These are phyloP conservation scores for Umbelopsis vinacea DNA, from an alignment of 192 early-diverging fungal species.

Conservation along the genomic window DNA sequence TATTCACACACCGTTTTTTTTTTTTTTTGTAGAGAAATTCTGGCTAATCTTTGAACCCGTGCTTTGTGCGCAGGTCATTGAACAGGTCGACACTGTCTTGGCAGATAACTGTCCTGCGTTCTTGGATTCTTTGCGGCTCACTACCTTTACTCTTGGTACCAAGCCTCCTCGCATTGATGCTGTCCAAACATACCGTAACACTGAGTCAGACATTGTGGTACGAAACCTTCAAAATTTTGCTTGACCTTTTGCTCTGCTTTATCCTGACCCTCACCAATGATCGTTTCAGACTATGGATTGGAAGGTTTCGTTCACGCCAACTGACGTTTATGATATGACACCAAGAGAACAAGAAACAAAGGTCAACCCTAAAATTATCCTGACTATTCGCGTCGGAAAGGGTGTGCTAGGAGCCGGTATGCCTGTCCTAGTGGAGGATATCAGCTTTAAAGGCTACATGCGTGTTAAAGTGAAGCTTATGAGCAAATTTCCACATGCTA, in stretches of 20 bases:
- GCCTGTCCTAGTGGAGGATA: constrained; percentile 73
- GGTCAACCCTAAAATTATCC: constrained; percentile 76
- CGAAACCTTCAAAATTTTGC: background rate
- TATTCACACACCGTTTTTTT: background rate
- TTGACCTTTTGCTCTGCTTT: background rate
- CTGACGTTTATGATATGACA: constrained; percentile 63
- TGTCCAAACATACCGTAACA: constrained; percentile 62
- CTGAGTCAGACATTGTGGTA: constrained; percentile 60
- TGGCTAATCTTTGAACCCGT: constrained; percentile 85
- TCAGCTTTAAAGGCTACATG: constrained; percentile 71
- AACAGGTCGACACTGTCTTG: constrained; percentile 64
- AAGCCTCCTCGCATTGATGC: constrained; percentile 64
- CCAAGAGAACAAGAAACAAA: constrained; percentile 51
- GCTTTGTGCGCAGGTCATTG: constrained; percentile 65
- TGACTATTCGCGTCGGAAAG: constrained; percentile 76
- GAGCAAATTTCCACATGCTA: constrained; percentile 73
- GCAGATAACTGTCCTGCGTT: constrained; percentile 66
- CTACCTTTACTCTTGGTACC: constrained; percentile 67
- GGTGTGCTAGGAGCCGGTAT: constrained; percentile 75
- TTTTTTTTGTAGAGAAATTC: constrained; percentile 45
- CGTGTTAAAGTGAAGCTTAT: constrained; percentile 73
- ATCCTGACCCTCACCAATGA: background rate
- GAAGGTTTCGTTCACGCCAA: constrained; percentile 75
- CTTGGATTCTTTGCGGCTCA: constrained; percentile 64
- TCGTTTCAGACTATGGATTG: constrained; percentile 67